phyloP scores from a whole-genome alignment of 2,329 filamentous ascomycete species.

The Alternaria triticina region DNA sequence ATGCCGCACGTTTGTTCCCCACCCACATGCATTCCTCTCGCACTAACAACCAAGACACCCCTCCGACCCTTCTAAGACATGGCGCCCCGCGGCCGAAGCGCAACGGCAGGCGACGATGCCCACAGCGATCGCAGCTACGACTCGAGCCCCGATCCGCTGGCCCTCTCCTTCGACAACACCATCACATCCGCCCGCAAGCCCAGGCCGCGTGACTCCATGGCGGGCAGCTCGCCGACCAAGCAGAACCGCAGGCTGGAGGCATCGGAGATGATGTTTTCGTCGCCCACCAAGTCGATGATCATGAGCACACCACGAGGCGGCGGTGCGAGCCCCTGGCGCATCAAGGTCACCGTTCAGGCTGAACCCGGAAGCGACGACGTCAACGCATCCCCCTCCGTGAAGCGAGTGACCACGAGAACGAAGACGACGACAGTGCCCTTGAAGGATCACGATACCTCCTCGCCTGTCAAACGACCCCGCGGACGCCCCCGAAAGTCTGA shows the following conservation, averaged over 20 bases:
- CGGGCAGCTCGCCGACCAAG: constrained; percentile 40
- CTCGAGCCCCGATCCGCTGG: constrained; percentile 48
- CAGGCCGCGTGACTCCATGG: constrained; percentile 30
- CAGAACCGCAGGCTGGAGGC: constrained; percentile 26
- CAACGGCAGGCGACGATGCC: constrained; percentile 21
- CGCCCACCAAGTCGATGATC: constrained; percentile 55
- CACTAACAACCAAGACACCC: constrained; percentile 17
- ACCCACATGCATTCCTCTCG: constrained; percentile 15
- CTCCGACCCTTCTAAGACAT: constrained; percentile 21
- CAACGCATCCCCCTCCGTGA: constrained; percentile 40
- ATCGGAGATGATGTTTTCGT: constrained; percentile 33
- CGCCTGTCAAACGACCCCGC: constrained; percentile 45
- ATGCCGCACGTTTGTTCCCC: constrained; percentile 16
- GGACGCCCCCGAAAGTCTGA: constrained; percentile 49
- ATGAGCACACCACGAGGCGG: constrained; percentile 49
- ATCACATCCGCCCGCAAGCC: constrained; percentile 25
- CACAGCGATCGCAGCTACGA: constrained; percentile 30
- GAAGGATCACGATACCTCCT: constrained; percentile 47
- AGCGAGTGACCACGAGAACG: constrained; percentile 35
- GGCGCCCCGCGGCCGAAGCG: constrained; percentile 30
- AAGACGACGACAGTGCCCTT: constrained; percentile 52
- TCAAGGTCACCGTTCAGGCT: constrained; percentile 59
- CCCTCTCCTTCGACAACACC: constrained; percentile 37
- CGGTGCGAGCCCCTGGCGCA: constrained; percentile 55
- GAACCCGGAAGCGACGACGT: constrained; percentile 49